Percentiles rank a stretch among this genome's conserved stretches.
phyloP scores from a whole-genome alignment of 805 yeast genomes.

The Isabelozyma gotoi region DNA sequence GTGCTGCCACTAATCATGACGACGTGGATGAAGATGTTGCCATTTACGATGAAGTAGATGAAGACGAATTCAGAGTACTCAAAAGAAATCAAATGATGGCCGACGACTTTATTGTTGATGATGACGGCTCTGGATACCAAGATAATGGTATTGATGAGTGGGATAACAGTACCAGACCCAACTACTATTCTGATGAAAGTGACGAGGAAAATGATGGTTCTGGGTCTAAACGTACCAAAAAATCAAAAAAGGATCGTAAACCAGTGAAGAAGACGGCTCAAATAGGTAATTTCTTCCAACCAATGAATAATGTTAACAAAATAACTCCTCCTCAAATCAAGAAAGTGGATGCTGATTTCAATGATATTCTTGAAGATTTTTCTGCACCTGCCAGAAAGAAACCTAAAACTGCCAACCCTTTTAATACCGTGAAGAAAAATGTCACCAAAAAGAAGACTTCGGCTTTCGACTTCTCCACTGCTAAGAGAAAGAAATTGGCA shows the following conservation, averaged over 20 bases:
- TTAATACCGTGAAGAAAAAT: conserved; percentile 17
- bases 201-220: conserved; percentile 23
- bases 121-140: conserved; percentile 89
- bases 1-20: conserved; percentile 41
- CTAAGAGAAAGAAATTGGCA: conserved; percentile 17
- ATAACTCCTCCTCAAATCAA: conserved; percentile 36
- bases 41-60: conserved; percentile 88
- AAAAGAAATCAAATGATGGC: conserved; percentile 78
- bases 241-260: conserved; percentile 26
- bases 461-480: conserved; percentile 25
- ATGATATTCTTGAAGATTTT: conserved; percentile 63
- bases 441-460: conserved; percentile 15
- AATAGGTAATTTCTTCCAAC: conserved; percentile 54
- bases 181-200: conserved; percentile 55
- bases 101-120: conserved; percentile 94
- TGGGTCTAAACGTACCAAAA: conserved; percentile 16
- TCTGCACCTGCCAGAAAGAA: conserved; percentile 14
- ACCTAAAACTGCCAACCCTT: conserved; percentile 11
- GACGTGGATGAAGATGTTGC: conserved; percentile 47
- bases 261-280: conserved; percentile 42
- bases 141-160: conserved; percentile 93
- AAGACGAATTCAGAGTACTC: conserved; percentile 69
- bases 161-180: conserved; percentile 55
- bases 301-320: conserved; percentile 22
- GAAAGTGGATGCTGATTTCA: conserved; percentile 52